Evolutionary conservation across 331 rosid genomes (phyloP).

Genomic region (Malus hybrid): DNA sequence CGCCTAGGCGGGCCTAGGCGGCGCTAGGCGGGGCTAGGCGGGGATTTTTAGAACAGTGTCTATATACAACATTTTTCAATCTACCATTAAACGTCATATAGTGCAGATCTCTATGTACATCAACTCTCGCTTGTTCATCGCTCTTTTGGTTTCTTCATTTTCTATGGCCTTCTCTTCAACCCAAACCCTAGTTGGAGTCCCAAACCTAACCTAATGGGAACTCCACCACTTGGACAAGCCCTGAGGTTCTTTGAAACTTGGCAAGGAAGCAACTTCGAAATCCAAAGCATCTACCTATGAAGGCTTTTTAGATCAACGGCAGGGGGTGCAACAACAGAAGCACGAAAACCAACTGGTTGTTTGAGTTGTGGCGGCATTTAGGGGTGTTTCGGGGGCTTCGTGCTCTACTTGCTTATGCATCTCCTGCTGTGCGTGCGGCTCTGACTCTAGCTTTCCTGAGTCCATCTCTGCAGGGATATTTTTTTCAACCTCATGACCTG

Average conservation of each 20-base stretch:
- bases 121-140: neutral
- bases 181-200: neutral
- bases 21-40: no score
- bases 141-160: neutral
- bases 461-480: slow-evolving; percentile 9
- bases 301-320: slow-evolving; percentile 19
- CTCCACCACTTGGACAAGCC: neutral
- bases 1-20: no score
- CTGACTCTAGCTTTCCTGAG: slow-evolving; percentile 16
- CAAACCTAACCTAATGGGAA: neutral
- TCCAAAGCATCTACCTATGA: neutral
- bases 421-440: neutral
- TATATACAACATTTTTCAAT: neutral
- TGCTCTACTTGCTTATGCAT: neutral
- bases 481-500: slow-evolving; percentile 23
- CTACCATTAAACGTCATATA: neutral
- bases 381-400: neutral
- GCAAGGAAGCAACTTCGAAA: neutral
- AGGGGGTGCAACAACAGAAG: slow-evolving; percentile 17
- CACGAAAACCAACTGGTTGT: slow-evolving; percentile 18
- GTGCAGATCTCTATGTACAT: neutral
- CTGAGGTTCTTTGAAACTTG: neutral
- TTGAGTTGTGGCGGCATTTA: slow-evolving; percentile 6
- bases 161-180: neutral
- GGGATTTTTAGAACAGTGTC: no score